phyloP scores from a whole-genome alignment of 2,329 filamentous ascomycete species.

The Talaromyces funiculosus region DNA sequence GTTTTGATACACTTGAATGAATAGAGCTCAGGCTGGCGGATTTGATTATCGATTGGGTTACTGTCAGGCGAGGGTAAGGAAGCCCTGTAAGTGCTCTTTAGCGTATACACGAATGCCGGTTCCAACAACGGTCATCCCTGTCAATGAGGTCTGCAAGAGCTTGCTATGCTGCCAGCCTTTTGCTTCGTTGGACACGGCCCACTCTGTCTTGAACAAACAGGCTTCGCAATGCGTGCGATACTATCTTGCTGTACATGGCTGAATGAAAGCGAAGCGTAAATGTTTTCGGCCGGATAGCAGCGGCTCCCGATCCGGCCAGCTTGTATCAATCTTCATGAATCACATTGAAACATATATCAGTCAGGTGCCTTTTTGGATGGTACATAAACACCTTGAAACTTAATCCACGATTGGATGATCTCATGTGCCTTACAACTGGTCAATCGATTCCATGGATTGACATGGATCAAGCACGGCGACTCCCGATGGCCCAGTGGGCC shows the following conservation, averaged over 20 bases:
- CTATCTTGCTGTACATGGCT: neutral
- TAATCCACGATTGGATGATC: neutral
- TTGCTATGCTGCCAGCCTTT: neutral
- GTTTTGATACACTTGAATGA: neutral
- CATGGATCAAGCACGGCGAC: neutral
- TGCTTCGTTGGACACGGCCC: neutral
- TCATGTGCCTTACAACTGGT: neutral
- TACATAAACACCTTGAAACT: neutral
- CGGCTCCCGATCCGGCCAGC: neutral
- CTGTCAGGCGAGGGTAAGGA: neutral
- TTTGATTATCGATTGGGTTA: neutral
- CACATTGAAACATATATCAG: neutral
- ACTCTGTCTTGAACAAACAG: neutral
- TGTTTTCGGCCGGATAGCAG: neutral
- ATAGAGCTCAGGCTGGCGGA: neutral
- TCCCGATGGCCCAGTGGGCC: neutral
- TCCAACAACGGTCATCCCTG: conserved; percentile 4
- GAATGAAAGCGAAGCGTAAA: neutral
- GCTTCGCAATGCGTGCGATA: neutral
- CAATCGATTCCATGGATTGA: neutral
- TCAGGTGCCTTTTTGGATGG: neutral
- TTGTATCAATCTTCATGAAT: neutral
- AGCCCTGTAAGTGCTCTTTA: neutral
- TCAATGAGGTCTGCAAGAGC: neutral
- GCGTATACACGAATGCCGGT: neutral